Percentiles rank a stretch among this genome's conserved stretches.
Evolutionary conservation across 2,329 filamentous ascomycete genomes (phyloP).

Genomic region (Talaromyces sp.): DNA sequence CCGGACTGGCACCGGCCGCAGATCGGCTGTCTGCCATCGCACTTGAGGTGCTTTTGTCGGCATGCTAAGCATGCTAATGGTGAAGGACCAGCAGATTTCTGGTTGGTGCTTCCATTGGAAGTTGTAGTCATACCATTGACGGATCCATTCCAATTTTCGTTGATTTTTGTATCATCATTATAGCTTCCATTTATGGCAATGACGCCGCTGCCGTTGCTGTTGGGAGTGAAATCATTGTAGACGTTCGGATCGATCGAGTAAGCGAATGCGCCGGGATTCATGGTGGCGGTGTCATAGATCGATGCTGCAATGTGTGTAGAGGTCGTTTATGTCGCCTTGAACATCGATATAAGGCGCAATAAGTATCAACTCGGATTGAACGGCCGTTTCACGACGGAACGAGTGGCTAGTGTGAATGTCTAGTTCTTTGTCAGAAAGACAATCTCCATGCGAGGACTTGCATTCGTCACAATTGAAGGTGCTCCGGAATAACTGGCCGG

Average conservation of each 20-base stretch:
- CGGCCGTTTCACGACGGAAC: neutral
- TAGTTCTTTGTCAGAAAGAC: neutral
- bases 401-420: neutral
- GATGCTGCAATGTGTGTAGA: neutral
- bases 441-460: neutral
- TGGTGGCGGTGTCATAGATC: slow-evolving; percentile 8
- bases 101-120: slow-evolving; percentile 19
- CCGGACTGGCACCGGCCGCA: slow-evolving; percentile 65
- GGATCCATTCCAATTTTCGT: slow-evolving; percentile 3
- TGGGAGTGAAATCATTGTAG: neutral
- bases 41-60: slow-evolving; percentile 68
- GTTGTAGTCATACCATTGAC: neutral
- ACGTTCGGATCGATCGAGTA: slow-evolving; percentile 10
- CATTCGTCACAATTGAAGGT: neutral
- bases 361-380: neutral
- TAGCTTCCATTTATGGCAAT: neutral
- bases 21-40: slow-evolving; percentile 64
- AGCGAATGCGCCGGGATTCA: slow-evolving; percentile 13
- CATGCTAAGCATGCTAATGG: slow-evolving; percentile 51
- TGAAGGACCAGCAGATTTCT: slow-evolving; percentile 36
- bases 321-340: neutral
- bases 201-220: neutral
- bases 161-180: neutral
- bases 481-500: neutral
- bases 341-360: neutral